Evolutionary conservation across 169 alveolate species (phyloP).

Genomic region (Cryptosporidium ubiquitum): DNA sequence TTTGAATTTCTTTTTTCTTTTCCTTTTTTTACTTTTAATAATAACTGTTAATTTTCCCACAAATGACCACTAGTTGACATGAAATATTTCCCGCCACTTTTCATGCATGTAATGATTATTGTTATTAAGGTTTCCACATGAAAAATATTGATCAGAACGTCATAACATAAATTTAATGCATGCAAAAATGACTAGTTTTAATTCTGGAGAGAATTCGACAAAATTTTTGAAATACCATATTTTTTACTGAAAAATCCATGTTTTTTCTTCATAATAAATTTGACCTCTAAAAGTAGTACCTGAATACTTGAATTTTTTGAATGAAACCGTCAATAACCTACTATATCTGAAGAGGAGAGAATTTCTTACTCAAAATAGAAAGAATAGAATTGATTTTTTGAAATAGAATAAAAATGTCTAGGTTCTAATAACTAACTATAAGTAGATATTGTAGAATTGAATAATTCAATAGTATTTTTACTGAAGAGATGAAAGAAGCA

Average conservation of each 20-base stretch:
- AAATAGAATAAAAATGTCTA: no score
- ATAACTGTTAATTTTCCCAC: not conserved
- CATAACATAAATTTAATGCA: not conserved
- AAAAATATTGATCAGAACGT: not conserved
- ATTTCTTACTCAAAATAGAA: no score
- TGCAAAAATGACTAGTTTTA: not conserved
- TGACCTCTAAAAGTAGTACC: no score
- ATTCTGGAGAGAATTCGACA: not conserved
- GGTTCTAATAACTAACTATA: not conserved
- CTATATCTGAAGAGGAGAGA: no score
- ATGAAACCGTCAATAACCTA: not conserved
- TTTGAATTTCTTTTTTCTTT: not conserved
- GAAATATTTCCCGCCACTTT: not conserved
- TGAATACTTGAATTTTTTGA: not conserved
- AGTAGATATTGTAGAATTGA: not conserved
- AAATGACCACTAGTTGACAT: conserved; percentile 7
- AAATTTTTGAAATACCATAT: not conserved
- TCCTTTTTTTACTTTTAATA: not conserved
- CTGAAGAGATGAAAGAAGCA: not conserved
- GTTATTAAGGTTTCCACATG: not conserved
- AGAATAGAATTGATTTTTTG: not conserved
- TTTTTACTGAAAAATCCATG: not conserved
- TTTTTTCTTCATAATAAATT: no score
- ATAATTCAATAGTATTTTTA: not conserved
- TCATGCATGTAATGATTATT: not conserved